phyloP scores from a whole-genome alignment of 1,284 basidiomycete species.

The Naganishia sp. region DNA sequence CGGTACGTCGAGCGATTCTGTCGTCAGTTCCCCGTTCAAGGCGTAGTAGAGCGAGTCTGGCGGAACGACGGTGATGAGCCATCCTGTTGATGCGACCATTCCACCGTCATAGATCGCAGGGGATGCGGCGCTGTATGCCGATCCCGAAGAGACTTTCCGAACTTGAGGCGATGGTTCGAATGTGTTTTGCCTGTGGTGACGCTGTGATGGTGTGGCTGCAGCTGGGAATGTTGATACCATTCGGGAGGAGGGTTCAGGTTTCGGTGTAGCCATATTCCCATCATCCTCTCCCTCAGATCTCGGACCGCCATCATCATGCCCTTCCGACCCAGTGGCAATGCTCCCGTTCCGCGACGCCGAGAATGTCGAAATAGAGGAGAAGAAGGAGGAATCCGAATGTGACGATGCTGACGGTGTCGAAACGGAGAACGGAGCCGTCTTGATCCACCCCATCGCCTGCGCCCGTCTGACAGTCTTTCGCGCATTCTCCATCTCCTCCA shows the following conservation, averaged over 20 bases:
- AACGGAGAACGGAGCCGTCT: constrained; percentile 15
- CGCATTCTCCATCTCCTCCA: constrained; percentile 21
- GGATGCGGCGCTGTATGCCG: background rate
- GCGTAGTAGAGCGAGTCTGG: constrained; percentile 31
- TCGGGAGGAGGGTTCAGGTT: constrained; percentile 1
- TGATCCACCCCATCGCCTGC: constrained; percentile 19
- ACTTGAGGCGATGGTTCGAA: background rate
- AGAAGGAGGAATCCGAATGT: constrained; percentile 2
- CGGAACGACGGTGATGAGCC: constrained; percentile 32
- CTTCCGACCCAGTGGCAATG: background rate
- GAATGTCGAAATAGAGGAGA: background rate
- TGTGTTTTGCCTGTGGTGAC: background rate
- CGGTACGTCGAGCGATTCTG: constrained; percentile 10
- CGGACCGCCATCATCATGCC: background rate
- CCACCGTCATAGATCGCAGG: constrained; percentile 3
- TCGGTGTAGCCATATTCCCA: background rate
- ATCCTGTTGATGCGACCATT: constrained; percentile 23
- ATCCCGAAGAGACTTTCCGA: background rate
- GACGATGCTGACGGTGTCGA: background rate
- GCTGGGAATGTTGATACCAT: background rate
- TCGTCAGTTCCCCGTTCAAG: background rate
- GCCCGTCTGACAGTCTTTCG: constrained; percentile 18
- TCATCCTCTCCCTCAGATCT: background rate
- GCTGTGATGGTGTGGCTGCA: background rate
- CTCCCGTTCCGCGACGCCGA: constrained; percentile 15